These are phyloP conservation scores for Fusarium sp. DNA, from an alignment of 2,329 filamentous ascomycete species.

Conservation along the genomic window DNA sequence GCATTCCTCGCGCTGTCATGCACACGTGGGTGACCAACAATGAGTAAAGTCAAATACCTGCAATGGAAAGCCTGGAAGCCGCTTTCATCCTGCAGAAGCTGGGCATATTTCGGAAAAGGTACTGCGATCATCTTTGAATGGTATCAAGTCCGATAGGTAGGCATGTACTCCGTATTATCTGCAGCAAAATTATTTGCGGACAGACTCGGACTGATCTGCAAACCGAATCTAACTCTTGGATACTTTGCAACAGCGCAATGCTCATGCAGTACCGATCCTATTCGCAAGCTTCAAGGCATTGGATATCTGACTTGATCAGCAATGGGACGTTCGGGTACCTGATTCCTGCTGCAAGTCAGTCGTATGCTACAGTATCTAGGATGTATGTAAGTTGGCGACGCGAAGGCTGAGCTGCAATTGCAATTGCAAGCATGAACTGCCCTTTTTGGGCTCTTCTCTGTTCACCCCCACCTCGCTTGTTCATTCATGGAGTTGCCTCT, in stretches of 20 bases:
- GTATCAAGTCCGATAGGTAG: not conserved
- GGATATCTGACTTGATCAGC: slow-evolving; percentile 1
- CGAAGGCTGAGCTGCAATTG: slow-evolving; percentile 19
- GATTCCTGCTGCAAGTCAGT: slow-evolving; percentile 6
- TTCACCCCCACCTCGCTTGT: slow-evolving; percentile 30
- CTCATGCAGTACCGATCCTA: not conserved
- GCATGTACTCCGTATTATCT: not conserved
- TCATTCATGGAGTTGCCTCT: slow-evolving; percentile 10
- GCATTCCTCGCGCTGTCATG: slow-evolving; percentile 26
- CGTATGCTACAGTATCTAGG: not conserved
- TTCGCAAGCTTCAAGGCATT: slow-evolving; percentile 31
- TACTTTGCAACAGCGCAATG: slow-evolving; percentile 20
- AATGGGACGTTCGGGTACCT: slow-evolving; percentile 14
- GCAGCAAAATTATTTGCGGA: not conserved
- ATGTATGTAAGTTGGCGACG: slow-evolving; percentile 4
- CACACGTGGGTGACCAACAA: slow-evolving; percentile 30
- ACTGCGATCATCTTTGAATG: not conserved
- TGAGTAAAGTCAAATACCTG: slow-evolving; percentile 33
- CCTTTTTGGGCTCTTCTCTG: slow-evolving; percentile 8
- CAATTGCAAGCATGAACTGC: slow-evolving; percentile 34
- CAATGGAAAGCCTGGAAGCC: slow-evolving; percentile 34
- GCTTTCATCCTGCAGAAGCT: slow-evolving; percentile 6
- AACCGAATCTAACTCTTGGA: slow-evolving; percentile 23
- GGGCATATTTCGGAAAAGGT: not conserved
- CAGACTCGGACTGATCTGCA: slow-evolving; percentile 19